Evolutionary conservation across 2,329 filamentous ascomycete species (phyloP).

Genomic region (Tolypocladium capitatum): DNA sequence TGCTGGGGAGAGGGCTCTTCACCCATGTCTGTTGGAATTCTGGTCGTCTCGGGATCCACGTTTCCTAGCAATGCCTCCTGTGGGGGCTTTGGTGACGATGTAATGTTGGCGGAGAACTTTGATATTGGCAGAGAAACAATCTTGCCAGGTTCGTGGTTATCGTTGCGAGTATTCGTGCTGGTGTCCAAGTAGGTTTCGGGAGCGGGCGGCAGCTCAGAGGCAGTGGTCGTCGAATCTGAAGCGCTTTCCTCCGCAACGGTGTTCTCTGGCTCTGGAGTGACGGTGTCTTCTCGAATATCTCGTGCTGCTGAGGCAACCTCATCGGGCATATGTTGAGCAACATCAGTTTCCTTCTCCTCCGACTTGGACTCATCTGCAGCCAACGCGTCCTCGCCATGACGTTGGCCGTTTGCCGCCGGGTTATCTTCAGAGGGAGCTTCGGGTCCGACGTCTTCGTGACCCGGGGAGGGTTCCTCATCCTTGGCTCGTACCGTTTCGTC

Average conservation of each 20-base stretch:
- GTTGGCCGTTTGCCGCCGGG: neutral
- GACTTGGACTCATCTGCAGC: neutral
- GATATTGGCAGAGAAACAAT: constrained; percentile 7
- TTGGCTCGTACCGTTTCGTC: constrained; percentile 40
- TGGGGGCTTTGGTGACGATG: constrained; percentile 4
- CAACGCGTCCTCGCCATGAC: neutral
- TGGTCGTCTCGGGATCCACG: constrained; percentile 6
- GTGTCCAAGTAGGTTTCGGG: neutral
- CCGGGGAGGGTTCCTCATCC: constrained; percentile 9
- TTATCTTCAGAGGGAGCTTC: neutral
- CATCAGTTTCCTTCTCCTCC: neutral
- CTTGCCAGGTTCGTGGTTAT: constrained; percentile 1
- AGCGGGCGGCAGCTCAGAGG: neutral
- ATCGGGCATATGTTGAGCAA: neutral
- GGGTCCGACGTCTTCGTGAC: constrained; percentile 2
- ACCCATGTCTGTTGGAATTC: constrained; percentile 6
- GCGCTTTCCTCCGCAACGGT: neutral
- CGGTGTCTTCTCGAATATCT: neutral
- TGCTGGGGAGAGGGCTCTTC: constrained; percentile 7
- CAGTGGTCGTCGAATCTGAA: neutral
- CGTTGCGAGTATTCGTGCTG: neutral
- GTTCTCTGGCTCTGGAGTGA: neutral
- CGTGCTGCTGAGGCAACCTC: neutral
- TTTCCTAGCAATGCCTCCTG: constrained; percentile 3
- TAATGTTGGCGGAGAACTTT: constrained; percentile 9